Base-by-base conservation (phyloP, 2,329 filamentous ascomycete genomes). In the Apiospora koreana region DNA sequence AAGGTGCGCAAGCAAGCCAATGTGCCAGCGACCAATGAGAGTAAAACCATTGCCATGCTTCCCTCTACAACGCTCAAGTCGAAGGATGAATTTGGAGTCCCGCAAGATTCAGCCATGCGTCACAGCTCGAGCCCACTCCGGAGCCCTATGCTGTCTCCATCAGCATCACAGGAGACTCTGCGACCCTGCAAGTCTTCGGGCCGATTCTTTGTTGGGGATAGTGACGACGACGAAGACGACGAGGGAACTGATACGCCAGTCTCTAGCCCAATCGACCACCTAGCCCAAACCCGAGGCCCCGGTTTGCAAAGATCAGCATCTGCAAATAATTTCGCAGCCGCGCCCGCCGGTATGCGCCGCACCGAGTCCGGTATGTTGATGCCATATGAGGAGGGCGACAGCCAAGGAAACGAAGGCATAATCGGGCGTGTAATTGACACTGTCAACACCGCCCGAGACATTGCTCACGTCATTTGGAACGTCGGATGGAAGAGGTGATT, bases 321-420 rank as follows among this genome's bases (percentile, higher is more conserved):
- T 31, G 80, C 84, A 50, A 80, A 79, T 76, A 86, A 83, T 72
- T 80, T 88, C n/a, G 80, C 78, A n/a, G 83, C 83, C 25, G 86
- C 88, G 71, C 83, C 86, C 58, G 83, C 81, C 23, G 91, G 91
- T 68, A 91, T 97, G 85, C 90, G 92, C 72, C 88, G 94, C 74
- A 97, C 94, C 25, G 86, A 90, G 67, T 96, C 94, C 48, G 94
- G 94, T 75, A 97, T 97, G 93, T 92, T 97, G 76, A 95, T 97
- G 92, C 93, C 94, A 9, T 92, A 91, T 75, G 93, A 94, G 75
- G 92, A 94, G 75, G 90, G 90, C 71, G 93, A 94, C 73, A 84
- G 81, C 78, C 86, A 80, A 65, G 83, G 86, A 72, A 88, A 84
- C 76, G 85, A 87, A 68, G 92, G 92, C 65, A 86, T 97, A 69